phyloP scores from a whole-genome alignment of 805 yeast species.

The Komagataella ulmi region DNA sequence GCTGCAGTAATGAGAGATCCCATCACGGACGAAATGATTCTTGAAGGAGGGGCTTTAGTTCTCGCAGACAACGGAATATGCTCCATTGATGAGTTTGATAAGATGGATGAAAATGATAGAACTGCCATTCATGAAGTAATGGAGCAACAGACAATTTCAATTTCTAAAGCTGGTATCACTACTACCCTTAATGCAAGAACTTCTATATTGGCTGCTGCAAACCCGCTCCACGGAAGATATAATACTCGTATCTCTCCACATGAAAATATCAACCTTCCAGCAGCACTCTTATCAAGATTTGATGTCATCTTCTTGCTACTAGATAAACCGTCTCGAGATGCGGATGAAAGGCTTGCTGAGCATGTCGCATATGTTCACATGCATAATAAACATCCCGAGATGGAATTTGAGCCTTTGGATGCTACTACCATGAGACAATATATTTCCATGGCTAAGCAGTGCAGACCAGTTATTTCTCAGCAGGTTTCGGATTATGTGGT shows the following conservation, averaged over 20 bases:
- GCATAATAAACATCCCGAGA: slow-evolving; percentile 77
- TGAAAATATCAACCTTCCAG: slow-evolving; percentile 92
- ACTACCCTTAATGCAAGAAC: slow-evolving; percentile 94
- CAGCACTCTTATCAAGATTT: slow-evolving; percentile 89
- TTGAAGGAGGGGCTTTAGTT: slow-evolving; percentile 97
- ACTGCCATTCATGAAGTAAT: slow-evolving; percentile 98
- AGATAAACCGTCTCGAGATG: slow-evolving; percentile 70
- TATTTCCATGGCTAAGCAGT: slow-evolving; percentile 73
- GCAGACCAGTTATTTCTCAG: slow-evolving; percentile 72
- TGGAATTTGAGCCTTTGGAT: slow-evolving; percentile 64
- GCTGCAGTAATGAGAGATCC: slow-evolving; percentile 99
- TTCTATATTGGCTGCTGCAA: slow-evolving; percentile 96
- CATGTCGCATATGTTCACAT: slow-evolving; percentile 96
- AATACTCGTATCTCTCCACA: slow-evolving; percentile 83
- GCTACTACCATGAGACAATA: slow-evolving; percentile 75
- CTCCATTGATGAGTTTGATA: slow-evolving; percentile 97
- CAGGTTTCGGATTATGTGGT: slow-evolving; percentile 82
- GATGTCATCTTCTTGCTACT: slow-evolving; percentile 79
- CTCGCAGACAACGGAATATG: slow-evolving; percentile 96
- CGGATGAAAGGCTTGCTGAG: slow-evolving; percentile 76
- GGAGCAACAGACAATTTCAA: slow-evolving; percentile 98
- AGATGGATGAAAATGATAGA: slow-evolving; percentile 94
- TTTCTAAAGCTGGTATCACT: slow-evolving; percentile 94
- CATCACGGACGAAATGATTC: slow-evolving; percentile 95
- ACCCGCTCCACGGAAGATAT: slow-evolving; percentile 91